Evolutionary conservation across 768 basidiomycete species (phyloP).

Genomic region (Mrakia hoshinonis): DNA sequence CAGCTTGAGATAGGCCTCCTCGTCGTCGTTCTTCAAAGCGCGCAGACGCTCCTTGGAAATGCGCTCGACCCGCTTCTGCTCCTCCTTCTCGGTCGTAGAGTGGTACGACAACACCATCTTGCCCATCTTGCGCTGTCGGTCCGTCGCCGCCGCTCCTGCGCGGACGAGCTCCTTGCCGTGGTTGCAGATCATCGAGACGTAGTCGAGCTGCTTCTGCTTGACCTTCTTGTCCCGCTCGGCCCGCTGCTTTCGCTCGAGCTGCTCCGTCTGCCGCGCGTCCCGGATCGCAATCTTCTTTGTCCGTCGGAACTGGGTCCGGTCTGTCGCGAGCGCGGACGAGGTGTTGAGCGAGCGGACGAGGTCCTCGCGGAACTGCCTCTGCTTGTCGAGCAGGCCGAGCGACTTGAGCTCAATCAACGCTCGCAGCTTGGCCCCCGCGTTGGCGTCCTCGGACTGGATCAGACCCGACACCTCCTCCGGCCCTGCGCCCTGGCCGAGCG

Average conservation of each 20-base stretch:
- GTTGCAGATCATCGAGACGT: slow-evolving; percentile 71
- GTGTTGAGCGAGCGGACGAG: slow-evolving; percentile 81
- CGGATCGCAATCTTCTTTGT: slow-evolving; percentile 74
- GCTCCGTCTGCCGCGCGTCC: slow-evolving; percentile 81
- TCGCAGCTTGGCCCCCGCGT: slow-evolving; percentile 54
- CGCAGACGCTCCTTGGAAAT: slow-evolving; percentile 95
- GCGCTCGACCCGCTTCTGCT: slow-evolving; percentile 91
- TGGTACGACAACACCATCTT: slow-evolving; percentile 77
- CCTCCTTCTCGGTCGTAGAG: slow-evolving; percentile 86
- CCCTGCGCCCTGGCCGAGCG: slow-evolving; percentile 23
- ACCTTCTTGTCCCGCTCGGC: slow-evolving; percentile 84
- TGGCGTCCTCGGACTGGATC: background rate
- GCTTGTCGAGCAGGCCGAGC: slow-evolving; percentile 79
- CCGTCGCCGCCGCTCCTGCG: slow-evolving; percentile 42
- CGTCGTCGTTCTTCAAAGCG: slow-evolving; percentile 94
- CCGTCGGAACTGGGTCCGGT: slow-evolving; percentile 83
- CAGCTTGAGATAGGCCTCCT: slow-evolving; percentile 98
- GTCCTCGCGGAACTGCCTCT: slow-evolving; percentile 72
- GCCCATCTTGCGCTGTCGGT: slow-evolving; percentile 60
- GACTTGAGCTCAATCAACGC: slow-evolving; percentile 90
- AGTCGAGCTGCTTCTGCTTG: slow-evolving; percentile 93
- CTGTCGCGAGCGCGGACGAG: slow-evolving; percentile 77
- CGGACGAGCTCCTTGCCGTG: slow-evolving; percentile 68
- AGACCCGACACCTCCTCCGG: slow-evolving; percentile 31
- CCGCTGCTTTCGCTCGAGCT: slow-evolving; percentile 81